A percentile compares a stretch with the other conserved stretches of the same genome.
These are phyloP conservation scores for Camelina neglecta DNA, from an alignment of 345 rosid species.

Conservation along the genomic window DNA sequence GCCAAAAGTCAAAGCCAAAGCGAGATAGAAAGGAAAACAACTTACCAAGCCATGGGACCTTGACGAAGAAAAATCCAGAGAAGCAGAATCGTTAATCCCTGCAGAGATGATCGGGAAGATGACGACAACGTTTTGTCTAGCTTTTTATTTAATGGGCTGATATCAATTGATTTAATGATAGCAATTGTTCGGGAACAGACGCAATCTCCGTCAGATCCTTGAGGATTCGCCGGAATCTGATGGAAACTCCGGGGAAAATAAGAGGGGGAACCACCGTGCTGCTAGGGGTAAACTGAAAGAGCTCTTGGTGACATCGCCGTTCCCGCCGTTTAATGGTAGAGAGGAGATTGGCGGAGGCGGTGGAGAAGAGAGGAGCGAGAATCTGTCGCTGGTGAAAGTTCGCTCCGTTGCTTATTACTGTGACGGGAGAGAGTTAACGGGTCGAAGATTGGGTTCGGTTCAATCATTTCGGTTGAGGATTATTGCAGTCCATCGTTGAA, in stretches of 20 bases:
- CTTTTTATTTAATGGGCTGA: no score
- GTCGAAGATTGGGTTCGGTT: slow-evolving; percentile 31
- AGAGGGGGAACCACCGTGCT: slow-evolving; percentile 33
- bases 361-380: slow-evolving; percentile 30
- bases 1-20: no score
- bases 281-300: slow-evolving; percentile 35
- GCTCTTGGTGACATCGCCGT: slow-evolving; percentile 39
- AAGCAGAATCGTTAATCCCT: no score
- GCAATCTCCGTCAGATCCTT: slow-evolving; percentile 43
- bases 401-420: no score
- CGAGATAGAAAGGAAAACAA: no score
- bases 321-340: background rate
- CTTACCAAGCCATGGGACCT: no score
- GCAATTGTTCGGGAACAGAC: background rate
- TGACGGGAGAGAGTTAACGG: slow-evolving; percentile 35
- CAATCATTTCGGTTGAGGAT: slow-evolving; percentile 36
- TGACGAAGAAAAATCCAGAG: no score
- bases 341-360: background rate
- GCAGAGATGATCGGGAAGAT: no score
- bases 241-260: slow-evolving; percentile 32
- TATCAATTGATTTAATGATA: no score
- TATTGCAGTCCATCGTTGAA: no score
- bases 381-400: background rate
- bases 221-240: slow-evolving; percentile 41
- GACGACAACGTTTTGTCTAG: no score